phyloP scores from a whole-genome alignment of 345 rosid genomes.

The Alliaria petiolata region DNA sequence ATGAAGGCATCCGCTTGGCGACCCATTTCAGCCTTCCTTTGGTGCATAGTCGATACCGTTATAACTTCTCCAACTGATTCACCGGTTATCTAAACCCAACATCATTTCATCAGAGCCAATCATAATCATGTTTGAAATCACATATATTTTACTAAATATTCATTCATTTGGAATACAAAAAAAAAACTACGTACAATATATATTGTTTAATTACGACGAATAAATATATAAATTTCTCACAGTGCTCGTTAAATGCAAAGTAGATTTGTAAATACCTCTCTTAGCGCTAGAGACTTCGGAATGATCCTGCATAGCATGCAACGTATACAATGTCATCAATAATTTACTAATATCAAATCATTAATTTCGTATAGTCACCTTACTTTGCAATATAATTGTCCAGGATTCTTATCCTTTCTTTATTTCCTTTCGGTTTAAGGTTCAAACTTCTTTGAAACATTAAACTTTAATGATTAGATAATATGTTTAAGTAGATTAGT shows the following conservation, averaged over 20 bases:
- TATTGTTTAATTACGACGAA: not conserved
- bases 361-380: not conserved
- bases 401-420: not conserved
- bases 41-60: slow-evolving; percentile 87
- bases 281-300: slow-evolving; percentile 67
- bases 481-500: not conserved
- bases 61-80: slow-evolving; percentile 73
- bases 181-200: too few species aligned
- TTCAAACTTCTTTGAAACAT: not conserved
- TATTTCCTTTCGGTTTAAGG: not conserved
- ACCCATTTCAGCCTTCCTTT: slow-evolving; percentile 90
- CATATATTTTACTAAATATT: not conserved
- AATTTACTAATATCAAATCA: not conserved
- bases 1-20: slow-evolving; percentile 92
- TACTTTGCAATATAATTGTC: slow-evolving; percentile 8
- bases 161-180: not conserved
- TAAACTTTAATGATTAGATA: not conserved
- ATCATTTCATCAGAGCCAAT: not conserved
- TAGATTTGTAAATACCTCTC: slow-evolving; percentile 52
- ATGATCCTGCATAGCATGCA: slow-evolving; percentile 60
- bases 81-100: slow-evolving; percentile 59
- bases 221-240: not conserved
- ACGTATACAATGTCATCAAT: not conserved
- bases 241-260: not conserved
- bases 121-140: not conserved